Evolutionary conservation across 805 yeast genomes (phyloP).

Genomic region (Cyberlindnera mycetangii): DNA sequence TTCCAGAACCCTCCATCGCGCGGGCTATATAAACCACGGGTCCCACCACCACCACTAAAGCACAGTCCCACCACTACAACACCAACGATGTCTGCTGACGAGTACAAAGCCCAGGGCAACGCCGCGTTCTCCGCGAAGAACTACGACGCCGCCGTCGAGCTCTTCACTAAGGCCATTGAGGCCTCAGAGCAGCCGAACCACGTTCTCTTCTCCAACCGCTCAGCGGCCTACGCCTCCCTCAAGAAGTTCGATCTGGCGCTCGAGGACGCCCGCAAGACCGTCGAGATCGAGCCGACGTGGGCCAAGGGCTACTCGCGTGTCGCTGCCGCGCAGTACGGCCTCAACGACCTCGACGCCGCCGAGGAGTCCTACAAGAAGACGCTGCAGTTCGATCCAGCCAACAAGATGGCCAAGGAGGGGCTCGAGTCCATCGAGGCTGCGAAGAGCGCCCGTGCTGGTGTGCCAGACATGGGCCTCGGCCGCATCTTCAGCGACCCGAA

Average conservation of each 20-base stretch:
- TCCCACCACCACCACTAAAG: background rate
- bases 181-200: constrained; percentile 82
- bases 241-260: constrained; percentile 72
- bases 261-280: constrained; percentile 81
- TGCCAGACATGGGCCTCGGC: constrained; percentile 73
- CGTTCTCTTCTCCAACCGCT: constrained; percentile 89
- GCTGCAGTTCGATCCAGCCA: constrained; percentile 71
- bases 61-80: background rate
- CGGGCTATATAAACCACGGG: background rate
- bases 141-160: constrained; percentile 72
- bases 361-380: constrained; percentile 71
- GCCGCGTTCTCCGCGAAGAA: constrained; percentile 89
- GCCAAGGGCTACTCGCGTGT: constrained; percentile 93
- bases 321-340: constrained; percentile 91
- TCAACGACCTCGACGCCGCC: constrained; percentile 76
- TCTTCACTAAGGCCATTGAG: constrained; percentile 83
- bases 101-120: constrained; percentile 88
- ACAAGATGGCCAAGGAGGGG: constrained; percentile 87
- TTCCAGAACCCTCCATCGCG: background rate
- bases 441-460: constrained; percentile 38
- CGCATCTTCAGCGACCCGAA: constrained; percentile 79
- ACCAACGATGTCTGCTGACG: constrained; percentile 57
- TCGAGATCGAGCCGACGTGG: constrained; percentile 81
- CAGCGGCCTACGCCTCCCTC: constrained; percentile 84
- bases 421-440: constrained; percentile 66